Conservation (phyloP, 2,329 filamentous ascomycete genomes). For the Aspergillus pseudonomiae region DNA sequence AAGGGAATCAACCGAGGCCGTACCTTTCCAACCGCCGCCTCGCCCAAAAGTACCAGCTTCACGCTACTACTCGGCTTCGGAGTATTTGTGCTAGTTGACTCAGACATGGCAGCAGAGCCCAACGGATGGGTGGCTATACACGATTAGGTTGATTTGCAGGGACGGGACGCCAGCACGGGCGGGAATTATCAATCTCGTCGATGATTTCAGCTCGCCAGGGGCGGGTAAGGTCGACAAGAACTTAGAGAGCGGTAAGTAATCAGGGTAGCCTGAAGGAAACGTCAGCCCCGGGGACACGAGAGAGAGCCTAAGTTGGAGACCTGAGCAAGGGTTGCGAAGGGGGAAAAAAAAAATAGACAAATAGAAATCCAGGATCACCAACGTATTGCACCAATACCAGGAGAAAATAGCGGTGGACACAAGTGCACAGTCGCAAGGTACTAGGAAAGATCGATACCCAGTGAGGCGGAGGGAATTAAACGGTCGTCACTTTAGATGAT, state of each 20-base stretch:
- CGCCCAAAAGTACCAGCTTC: slow-evolving; percentile 95
- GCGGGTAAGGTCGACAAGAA: slow-evolving; percentile 16
- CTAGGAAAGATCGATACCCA: slow-evolving; percentile 21
- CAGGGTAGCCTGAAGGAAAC: slow-evolving; percentile 26
- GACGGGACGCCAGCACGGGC: slow-evolving; percentile 22
- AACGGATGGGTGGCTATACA: slow-evolving; percentile 18
- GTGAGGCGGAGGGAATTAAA: slow-evolving; percentile 25
- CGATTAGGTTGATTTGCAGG: slow-evolving; percentile 36
- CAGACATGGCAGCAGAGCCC: slow-evolving; percentile 62
- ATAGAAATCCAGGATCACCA: slow-evolving; percentile 10
- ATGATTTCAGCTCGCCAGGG: slow-evolving; percentile 28
- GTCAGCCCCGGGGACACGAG: slow-evolving; percentile 21
- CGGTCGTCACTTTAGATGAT: slow-evolving; percentile 26
- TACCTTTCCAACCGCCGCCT: slow-evolving; percentile 98
- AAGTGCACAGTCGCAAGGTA: slow-evolving; percentile 10
- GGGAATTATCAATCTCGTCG: slow-evolving; percentile 28
- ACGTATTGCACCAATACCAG: slow-evolving; percentile 20
- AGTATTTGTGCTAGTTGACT: slow-evolving; percentile 65
- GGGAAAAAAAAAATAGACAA: slow-evolving; percentile 19
- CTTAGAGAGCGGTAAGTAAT: slow-evolving; percentile 12
- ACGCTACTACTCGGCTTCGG: slow-evolving; percentile 99
- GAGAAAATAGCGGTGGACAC: slow-evolving; percentile 27
- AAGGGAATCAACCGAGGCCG: slow-evolving; percentile 20
- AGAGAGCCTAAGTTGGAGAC: slow-evolving; percentile 11
- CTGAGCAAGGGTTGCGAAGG: slow-evolving; percentile 3